Evolutionary conservation across 2,329 filamentous ascomycete species (phyloP), one percentile per base, ranked within the genome.

Genomic region (Scleromitrula shiraiana): DNA sequence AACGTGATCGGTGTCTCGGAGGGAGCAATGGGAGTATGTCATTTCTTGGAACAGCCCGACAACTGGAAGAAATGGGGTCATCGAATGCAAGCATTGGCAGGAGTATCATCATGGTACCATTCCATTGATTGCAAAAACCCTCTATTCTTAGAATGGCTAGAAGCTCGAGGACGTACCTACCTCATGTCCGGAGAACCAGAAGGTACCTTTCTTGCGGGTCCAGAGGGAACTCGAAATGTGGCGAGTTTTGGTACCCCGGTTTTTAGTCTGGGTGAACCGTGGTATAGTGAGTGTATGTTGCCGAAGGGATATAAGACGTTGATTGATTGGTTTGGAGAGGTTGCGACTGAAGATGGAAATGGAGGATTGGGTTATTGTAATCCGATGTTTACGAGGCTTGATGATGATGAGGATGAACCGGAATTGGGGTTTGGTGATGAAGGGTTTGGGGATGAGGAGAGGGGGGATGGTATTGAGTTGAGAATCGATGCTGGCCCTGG

Each of bases 1-100:
- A 81, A 89, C 60, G 62, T 95, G 26, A 71, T 95, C 40, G 86
- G 77, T 1, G 68, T 93, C 14, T 80, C 83, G 2, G 79, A 85
- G 46, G 81, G 80, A 3, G 81, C 80, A 0, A 73, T 81, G 26
- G 67, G 72, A 2, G 69, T 80, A 0, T 65, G 82, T 23, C 59
- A 67, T 12, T 82, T 84, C 53, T 68, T 93, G 8, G 73, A 80
- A 29, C 55, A 72, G 3, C 62, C 76, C 8, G 70, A 69, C 63
- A 73, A 68, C 61, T 83, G 76, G 73, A 50, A 54, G 3, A 59
- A 47, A 15, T 71, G 74, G 66, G 67, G 68, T 1, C 38, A 41
- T 0, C 67, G 67, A 19, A 56, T 83, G 43, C 68, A 67, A 35
- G 69, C 72, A 2, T 65, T 82, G 53, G 68, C 74, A 1, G 58